Evolutionary conservation across 768 basidiomycete species (phyloP).

Genomic region (Amanita jacksonii): DNA sequence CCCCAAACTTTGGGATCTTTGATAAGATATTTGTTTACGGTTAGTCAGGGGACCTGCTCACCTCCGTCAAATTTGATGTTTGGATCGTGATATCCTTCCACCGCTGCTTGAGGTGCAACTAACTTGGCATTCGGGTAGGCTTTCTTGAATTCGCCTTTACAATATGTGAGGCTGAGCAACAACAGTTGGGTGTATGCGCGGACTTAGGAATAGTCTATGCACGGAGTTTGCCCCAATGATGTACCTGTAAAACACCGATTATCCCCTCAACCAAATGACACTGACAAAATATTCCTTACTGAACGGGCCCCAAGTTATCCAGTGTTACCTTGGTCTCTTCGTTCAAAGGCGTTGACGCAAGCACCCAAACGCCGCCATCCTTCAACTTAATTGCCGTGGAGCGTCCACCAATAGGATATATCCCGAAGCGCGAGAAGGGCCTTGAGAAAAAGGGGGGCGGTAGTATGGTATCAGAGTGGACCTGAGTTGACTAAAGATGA

Average conservation of each 20-base stretch:
- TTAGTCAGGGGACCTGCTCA: conserved; percentile 20
- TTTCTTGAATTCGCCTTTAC: conserved; percentile 49
- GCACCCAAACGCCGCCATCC: conserved; percentile 66
- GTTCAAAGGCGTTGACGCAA: conserved; percentile 72
- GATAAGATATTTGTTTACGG: background rate
- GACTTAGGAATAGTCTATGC: conserved; percentile 53
- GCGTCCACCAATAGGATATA: conserved; percentile 73
- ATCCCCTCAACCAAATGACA: background rate
- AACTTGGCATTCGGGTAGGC: conserved; percentile 65
- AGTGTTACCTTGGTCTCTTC: conserved; percentile 54
- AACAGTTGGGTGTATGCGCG: conserved; percentile 9
- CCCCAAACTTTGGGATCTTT: conserved; percentile 39
- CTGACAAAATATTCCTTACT: conserved; percentile 25
- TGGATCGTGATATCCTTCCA: conserved; percentile 41
- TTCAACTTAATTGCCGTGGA: conserved; percentile 70
- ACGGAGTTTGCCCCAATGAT: conserved; percentile 49
- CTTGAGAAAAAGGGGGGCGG: too few relatives aligned
- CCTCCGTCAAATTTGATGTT: conserved; percentile 53
- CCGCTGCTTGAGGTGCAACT: conserved; percentile 52
- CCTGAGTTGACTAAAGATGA: too few relatives aligned
- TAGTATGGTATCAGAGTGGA: too few relatives aligned
- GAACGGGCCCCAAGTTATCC: conserved; percentile 58
- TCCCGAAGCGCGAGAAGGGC: conserved; percentile 55
- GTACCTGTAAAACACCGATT: conserved; percentile 27
- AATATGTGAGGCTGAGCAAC: conserved; percentile 7